Evolutionary conservation across 2,329 filamentous ascomycete species (phyloP).

Genomic region (Penicillium sclerotiorum): DNA sequence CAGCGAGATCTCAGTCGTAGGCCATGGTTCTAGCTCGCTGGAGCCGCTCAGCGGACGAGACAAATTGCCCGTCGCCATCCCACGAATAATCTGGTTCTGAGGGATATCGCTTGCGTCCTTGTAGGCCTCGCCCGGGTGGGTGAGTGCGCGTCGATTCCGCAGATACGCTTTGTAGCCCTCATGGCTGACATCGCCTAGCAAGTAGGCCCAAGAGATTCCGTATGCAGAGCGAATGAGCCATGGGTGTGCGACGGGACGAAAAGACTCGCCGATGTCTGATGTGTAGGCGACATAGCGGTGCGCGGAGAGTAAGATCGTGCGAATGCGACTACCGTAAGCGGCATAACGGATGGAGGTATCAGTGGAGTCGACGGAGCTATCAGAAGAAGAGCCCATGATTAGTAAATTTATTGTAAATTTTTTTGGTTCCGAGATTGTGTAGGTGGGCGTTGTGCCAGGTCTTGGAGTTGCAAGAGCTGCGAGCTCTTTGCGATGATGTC

Average conservation of each 20-base stretch:
- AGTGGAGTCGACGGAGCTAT: slow-evolving; percentile 73
- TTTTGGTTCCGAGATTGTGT: no score
- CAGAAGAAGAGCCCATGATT: slow-evolving; percentile 18
- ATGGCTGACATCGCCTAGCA: slow-evolving; percentile 84
- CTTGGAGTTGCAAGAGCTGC: not conserved
- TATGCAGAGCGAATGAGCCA: slow-evolving; percentile 81
- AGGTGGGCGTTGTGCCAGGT: slow-evolving; percentile 1
- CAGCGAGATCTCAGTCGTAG: slow-evolving; percentile 61
- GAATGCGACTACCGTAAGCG: slow-evolving; percentile 81
- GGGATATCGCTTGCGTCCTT: slow-evolving; percentile 40
- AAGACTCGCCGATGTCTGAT: slow-evolving; percentile 93
- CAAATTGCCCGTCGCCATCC: slow-evolving; percentile 41
- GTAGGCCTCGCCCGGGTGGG: slow-evolving; percentile 63
- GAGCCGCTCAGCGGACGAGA: slow-evolving; percentile 18
- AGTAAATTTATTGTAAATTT: no score
- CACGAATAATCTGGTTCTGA: slow-evolving; percentile 33
- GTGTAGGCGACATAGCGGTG: slow-evolving; percentile 98
- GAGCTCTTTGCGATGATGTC: slow-evolving; percentile 3
- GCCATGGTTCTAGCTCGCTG: slow-evolving; percentile 37
- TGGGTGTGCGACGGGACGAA: slow-evolving; percentile 88
- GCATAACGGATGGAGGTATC: slow-evolving; percentile 87
- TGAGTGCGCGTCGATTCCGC: slow-evolving; percentile 74
- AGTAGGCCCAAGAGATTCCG: slow-evolving; percentile 87
- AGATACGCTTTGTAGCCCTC: slow-evolving; percentile 96
- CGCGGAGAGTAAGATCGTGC: slow-evolving; percentile 84